Conservation (phyloP, 225 moss, liverwort and hornwort species). For the Sphagnum tenellum region DNA sequence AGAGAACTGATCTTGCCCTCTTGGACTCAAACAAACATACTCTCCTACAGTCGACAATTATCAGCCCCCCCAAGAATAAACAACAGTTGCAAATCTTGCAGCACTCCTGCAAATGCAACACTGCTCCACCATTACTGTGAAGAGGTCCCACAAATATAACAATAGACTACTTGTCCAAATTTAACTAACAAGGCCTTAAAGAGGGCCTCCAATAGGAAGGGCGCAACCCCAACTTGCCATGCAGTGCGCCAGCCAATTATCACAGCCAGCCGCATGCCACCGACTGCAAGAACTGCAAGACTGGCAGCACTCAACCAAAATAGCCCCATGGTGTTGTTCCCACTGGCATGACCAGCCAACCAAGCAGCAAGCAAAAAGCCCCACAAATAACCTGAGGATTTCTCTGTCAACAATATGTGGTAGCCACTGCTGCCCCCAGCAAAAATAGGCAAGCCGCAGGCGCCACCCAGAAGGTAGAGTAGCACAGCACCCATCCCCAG, state of each 20-base stretch:
- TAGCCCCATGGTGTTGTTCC: neutral
- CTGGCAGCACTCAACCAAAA: neutral
- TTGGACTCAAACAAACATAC: too few species aligned
- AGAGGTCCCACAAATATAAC: neutral
- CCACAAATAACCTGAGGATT: conserved; percentile 4
- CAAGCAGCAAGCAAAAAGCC: conserved; percentile 1
- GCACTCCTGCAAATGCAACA: neutral
- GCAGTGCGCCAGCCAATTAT: conserved; percentile 1
- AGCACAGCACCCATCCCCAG: neutral
- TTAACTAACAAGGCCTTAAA: neutral
- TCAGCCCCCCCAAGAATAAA: too few species aligned
- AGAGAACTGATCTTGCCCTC: too few species aligned
- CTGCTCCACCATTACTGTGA: neutral
- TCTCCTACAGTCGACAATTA: too few species aligned
- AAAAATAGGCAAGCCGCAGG: conserved; percentile 1
- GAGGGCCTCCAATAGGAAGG: conserved; percentile 1
- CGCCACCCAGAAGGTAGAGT: conserved; percentile 2
- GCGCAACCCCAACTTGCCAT: conserved; percentile 1
- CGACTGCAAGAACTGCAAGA: conserved; percentile 1
- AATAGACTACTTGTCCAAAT: conserved; percentile 2
- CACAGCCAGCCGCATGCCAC: neutral
- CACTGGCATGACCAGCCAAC: conserved; percentile 1
- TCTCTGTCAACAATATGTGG: neutral
- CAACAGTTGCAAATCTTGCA: neutral
- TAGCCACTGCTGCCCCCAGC: neutral